Conservation (phyloP, 202 grass and related monocot genomes). For the Zoysia matrella region DNA sequence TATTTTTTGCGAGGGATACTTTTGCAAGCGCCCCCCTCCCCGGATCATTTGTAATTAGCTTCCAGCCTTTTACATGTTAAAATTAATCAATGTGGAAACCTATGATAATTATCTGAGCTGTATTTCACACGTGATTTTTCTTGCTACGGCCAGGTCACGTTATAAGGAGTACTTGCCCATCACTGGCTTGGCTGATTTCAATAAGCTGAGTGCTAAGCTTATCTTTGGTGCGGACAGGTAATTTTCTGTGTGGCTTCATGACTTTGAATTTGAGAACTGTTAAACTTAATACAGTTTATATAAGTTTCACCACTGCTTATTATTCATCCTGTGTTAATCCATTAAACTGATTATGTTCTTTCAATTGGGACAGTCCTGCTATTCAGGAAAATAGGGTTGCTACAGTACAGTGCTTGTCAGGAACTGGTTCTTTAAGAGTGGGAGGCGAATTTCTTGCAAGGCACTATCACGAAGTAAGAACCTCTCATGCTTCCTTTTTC, state of each 20-base stretch:
- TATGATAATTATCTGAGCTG: conserved; percentile 9
- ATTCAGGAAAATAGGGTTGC: conserved; percentile 86
- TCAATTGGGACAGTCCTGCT: conserved; percentile 60
- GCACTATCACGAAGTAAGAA: conserved; percentile 85
- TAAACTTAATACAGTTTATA: neutral
- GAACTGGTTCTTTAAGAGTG: conserved; percentile 93
- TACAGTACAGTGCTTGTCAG: conserved; percentile 91
- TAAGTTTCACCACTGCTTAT: conserved; percentile 9
- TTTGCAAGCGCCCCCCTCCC: neutral
- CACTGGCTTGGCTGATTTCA: conserved; percentile 92
- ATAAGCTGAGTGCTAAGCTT: conserved; percentile 96
- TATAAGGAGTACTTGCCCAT: conserved; percentile 95
- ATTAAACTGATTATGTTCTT: conserved; percentile 37
- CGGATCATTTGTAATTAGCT: neutral
- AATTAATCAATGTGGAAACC: neutral
- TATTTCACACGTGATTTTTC: conserved; percentile 31
- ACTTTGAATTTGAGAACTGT: neutral
- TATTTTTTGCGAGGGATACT: neutral
- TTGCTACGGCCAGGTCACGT: conserved; percentile 49
- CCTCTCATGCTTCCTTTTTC: neutral
- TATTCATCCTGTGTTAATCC: conserved; percentile 12
- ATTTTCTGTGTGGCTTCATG: conserved; percentile 21
- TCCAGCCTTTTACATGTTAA: neutral
- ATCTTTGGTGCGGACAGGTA: conserved; percentile 97
- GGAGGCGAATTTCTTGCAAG: conserved; percentile 96